These are phyloP conservation scores for Pachysandra terminalis DNA, from an alignment of 164 flowering plant species.

Conservation along the genomic window DNA sequence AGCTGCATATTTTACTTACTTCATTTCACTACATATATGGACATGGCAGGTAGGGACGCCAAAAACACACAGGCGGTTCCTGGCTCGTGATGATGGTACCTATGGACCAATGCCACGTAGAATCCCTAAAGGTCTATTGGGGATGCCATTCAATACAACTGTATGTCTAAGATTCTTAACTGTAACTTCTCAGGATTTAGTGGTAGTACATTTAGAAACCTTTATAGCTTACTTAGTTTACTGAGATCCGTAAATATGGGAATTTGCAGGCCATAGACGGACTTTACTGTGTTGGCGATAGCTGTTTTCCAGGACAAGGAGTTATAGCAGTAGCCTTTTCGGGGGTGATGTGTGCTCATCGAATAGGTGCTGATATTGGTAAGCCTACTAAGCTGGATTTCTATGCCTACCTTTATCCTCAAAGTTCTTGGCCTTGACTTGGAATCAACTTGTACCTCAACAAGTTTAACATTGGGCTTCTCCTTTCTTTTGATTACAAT, in stretches of 20 bases:
- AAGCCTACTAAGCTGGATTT: constrained; percentile 21
- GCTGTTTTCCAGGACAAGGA: constrained; percentile 99
- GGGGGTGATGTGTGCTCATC: constrained; percentile 98
- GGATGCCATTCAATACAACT: constrained; percentile 98
- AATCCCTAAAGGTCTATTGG: constrained; percentile 80
- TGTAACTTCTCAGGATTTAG: neutral
- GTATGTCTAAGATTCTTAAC: constrained; percentile 55
- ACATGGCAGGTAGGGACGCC: constrained; percentile 87
- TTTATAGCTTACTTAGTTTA: constrained; percentile 4
- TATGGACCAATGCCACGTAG: constrained; percentile 95
- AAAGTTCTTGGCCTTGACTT: neutral
- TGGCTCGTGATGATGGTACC: constrained; percentile 88
- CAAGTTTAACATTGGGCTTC: neutral
- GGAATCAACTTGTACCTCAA: neutral
- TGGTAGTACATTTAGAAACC: neutral
- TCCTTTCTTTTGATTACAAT: neutral
- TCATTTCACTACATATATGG: neutral
- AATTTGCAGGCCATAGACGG: constrained; percentile 71
- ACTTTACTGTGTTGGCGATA: constrained; percentile 97
- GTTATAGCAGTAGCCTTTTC: constrained; percentile 98
- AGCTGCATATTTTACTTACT: too few species aligned
- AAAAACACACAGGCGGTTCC: constrained; percentile 83
- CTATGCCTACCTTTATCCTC: neutral
- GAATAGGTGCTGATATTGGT: constrained; percentile 99
- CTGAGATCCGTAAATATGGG: constrained; percentile 7